Evolutionary conservation across 1,284 basidiomycete genomes (phyloP).

Genomic region (Hemileia vastatrix): DNA sequence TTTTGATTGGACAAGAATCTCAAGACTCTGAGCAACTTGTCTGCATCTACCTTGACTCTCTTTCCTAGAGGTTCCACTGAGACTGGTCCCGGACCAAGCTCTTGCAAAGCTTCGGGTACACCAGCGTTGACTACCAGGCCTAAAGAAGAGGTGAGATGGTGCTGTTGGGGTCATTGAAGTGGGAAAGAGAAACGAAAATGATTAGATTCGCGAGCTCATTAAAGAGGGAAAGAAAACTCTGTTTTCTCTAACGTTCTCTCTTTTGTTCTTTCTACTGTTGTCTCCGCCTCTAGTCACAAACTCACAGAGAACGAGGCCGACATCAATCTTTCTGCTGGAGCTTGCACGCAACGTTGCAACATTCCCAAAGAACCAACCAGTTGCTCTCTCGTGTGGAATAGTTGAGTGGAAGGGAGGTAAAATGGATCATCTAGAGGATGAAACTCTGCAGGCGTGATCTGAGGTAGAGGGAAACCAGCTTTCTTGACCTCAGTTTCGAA

Average conservation of each 20-base stretch:
- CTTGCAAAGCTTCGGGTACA: constrained; percentile 22
- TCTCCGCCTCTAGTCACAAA: background rate
- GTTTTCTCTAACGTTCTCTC: no score
- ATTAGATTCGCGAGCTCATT: background rate
- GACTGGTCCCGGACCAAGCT: constrained; percentile 5
- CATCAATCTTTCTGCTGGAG: constrained; percentile 17
- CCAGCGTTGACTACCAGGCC: constrained; percentile 25
- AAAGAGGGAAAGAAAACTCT: no score
- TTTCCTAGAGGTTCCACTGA: constrained; percentile 19
- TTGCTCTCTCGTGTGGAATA: constrained; percentile 9
- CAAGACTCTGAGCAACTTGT: constrained; percentile 22
- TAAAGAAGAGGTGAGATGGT: constrained; percentile 18
- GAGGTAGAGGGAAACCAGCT: background rate
- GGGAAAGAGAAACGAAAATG: background rate
- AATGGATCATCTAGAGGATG: background rate
- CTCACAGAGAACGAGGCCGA: constrained; percentile 18
- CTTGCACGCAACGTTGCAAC: constrained; percentile 25
- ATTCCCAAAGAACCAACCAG: constrained; percentile 24
- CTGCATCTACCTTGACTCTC: constrained; percentile 4
- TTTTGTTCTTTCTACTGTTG: no score
- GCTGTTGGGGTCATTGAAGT: background rate
- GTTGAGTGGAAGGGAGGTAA: constrained; percentile 4
- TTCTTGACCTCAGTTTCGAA: background rate
- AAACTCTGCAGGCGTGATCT: background rate
- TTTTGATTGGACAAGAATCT: constrained; percentile 25